These are phyloP conservation scores for Trichothecium roseum DNA, from an alignment of 2,329 filamentous ascomycete genomes.

Conservation along the genomic window DNA sequence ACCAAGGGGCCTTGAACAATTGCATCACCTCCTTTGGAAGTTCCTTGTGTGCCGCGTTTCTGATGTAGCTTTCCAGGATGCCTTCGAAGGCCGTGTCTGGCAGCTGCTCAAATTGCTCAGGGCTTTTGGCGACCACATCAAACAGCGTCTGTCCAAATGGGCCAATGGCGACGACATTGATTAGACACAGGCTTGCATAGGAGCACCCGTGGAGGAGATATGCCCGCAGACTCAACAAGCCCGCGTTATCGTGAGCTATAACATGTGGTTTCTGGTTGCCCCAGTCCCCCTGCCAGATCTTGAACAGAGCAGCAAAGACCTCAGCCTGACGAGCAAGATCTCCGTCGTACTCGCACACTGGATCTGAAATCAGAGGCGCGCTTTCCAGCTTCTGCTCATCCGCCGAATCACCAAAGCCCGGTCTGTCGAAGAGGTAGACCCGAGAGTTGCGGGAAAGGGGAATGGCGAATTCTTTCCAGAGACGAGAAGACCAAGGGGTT, in stretches of 20 bases:
- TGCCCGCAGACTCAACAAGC: conserved; percentile 26
- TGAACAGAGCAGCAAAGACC: conserved; percentile 25
- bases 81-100: conserved; percentile 23
- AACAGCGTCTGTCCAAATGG: conserved; percentile 33
- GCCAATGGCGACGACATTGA: conserved; percentile 30
- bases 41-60: conserved; percentile 21
- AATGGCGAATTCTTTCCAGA: conserved; percentile 25
- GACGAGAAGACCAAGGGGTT: conserved; percentile 33
- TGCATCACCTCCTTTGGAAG: conserved; percentile 21
- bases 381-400: conserved; percentile 9
- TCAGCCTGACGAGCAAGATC: conserved; percentile 26
- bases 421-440: conserved; percentile 33
- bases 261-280: conserved; percentile 20
- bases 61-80: conserved; percentile 27
- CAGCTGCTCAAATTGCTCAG: conserved; percentile 21
- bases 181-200: conserved; percentile 27
- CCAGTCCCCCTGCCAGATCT: conserved; percentile 18
- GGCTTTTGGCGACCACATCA: conserved; percentile 24
- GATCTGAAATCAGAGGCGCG: not conserved
- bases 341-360: conserved; percentile 15
- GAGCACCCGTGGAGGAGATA: conserved; percentile 23
- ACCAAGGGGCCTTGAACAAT: conserved; percentile 24
- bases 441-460: conserved; percentile 22
- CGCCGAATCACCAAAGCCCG: conserved; percentile 30
- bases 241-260: conserved; percentile 33